Percentiles rank a stretch among this genome's conserved stretches.
phyloP scores from a whole-genome alignment of 1,284 basidiomycete genomes.

The Spongispora temasekensis region DNA sequence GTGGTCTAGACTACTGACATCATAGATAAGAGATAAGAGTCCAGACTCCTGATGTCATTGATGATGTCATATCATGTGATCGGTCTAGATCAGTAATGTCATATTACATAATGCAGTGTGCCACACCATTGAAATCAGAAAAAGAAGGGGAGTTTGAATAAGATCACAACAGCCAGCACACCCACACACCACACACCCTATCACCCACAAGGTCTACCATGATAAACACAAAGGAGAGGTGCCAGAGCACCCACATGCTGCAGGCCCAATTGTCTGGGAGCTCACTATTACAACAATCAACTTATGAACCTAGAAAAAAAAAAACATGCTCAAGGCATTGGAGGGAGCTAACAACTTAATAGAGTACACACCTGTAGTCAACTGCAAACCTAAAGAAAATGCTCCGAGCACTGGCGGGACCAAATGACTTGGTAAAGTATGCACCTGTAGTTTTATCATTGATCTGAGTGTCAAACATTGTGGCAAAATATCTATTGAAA shows the following conservation, averaged over 20 bases:
- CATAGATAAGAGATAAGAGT: no score
- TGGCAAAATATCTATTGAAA: neutral
- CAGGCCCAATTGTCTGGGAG: no score
- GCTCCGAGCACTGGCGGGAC: neutral
- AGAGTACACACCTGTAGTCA: neutral
- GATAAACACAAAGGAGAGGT: neutral
- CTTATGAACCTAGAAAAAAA: neutral
- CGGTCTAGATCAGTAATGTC: no score
- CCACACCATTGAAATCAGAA: no score
- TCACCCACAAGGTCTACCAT: neutral
- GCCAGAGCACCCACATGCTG: neutral
- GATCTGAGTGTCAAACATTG: neutral
- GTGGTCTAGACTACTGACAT: no score
- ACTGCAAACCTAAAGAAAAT: neutral
- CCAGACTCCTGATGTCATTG: no score
- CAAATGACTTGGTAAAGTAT: neutral
- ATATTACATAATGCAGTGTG: no score
- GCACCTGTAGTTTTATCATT: neutral
- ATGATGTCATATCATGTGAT: no score
- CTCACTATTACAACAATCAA: no score
- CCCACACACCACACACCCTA: neutral
- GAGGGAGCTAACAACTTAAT: no score
- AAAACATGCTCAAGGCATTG: neutral
- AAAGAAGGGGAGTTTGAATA: no score
- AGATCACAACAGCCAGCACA: no score